Evolutionary conservation across 257 asterid genomes (phyloP), one percentile per base, ranked within the genome.

Genomic region (Petunia secreta): DNA sequence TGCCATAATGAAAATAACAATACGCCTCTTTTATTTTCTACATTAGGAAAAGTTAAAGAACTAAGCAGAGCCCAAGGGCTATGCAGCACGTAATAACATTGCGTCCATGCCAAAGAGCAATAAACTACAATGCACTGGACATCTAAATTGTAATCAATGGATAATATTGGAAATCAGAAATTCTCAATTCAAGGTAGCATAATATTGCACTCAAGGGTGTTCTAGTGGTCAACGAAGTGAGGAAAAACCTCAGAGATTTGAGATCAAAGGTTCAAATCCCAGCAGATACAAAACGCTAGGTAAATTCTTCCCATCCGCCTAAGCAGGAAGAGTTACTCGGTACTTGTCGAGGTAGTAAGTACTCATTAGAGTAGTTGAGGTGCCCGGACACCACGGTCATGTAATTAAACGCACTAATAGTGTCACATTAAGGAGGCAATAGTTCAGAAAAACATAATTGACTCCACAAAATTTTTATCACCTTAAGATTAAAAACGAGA

Each of bases 11-110:
- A 36, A 80, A 63, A 36, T 37, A 73, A 69, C 4, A 43, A 16
- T 25, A 78, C 14, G 63, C 63, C 52, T 63, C 80, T 50, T 34
- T 73, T 40, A 50, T 73, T 48, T 73, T 6, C 77, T 48, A 60
- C 46, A 50, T 34, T 6, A 50, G 48, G 44, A 44, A 10, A 73
- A 73, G 39, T 48, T 48, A 6, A 73, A 73, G 25, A 73, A 73
- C 25, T 25, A 25, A 25, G 25, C 25, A 25, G 25, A 0, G 25
- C 25, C 25, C 25, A 25, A 73, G 34, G 38, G 9, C 34, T 10
- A 50, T 73, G 34, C 62, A 73, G 44, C 62, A 48, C 60, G 60
- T 48, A 48, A 9, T 63, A 43, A 63, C 68, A 63, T 63, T 3
- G 36, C 36, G 34, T 9, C 68, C 8, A 8, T 10, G 44, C 68